Evolutionary conservation across 371 early-diverging fungal species (phyloP), one percentile per base, ranked within the genome.

Genomic region (Conidiobolus incongruus): DNA sequence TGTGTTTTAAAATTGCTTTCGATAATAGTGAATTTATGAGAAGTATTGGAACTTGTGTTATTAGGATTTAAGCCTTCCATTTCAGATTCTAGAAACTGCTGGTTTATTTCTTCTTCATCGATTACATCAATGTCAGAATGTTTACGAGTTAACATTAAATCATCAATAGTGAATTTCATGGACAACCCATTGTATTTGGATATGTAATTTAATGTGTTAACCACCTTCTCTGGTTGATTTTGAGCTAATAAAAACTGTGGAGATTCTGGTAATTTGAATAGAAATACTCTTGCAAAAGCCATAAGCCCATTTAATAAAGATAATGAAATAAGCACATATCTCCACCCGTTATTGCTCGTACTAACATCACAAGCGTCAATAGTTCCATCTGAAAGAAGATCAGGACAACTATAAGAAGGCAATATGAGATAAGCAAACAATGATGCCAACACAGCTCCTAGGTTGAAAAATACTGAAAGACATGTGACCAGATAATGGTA

Each of bases 401-500:
- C 65, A 2, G 72, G 72, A 35, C 81, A 81, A 50, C 78, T 80
- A 48, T 26, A 24, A 13, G 26, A 10, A 6, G 44, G 44, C 6
- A 44, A 16, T 10, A 44, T 44, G 1, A 44, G 1, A 11, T 20
- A 71, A 1, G 75, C 81, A 0, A 75, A 47, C 1, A 75, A 40
- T 0, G 81, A 76, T 6, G 79, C 62, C 19, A 81, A 45, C n/a
- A 81, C 75, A 17, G 81, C 81, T 2, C 85, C 88, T 34, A 78
- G 61, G 0, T 85, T 81, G 48, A 82, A 84, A 41, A 88, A 84
- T 10, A 81, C 65, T 7, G 82, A 81, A 51, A 88, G 69, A 40
- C 83, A 66, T 2, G 83, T 88, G 47, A 88, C 56, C 26, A 84
- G 60, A 39, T 76, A 72, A 47, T 83, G 84, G 35, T 75, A 66